Evolutionary conservation across 495 filamentous ascomycete genomes (phyloP).

Genomic region (Xylaria castorea): DNA sequence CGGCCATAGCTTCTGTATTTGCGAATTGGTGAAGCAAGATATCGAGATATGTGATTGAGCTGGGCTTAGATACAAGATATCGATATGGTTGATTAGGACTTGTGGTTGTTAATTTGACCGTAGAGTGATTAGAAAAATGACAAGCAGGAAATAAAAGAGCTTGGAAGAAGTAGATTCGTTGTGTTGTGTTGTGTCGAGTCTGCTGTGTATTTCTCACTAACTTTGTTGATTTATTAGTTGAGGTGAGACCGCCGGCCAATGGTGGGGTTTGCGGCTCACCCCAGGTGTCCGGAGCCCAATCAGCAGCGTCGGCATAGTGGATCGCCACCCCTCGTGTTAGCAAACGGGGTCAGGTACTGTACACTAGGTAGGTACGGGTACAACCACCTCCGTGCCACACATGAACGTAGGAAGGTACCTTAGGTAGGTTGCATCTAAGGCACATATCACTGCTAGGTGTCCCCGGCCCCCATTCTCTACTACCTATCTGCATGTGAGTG

Average conservation of each 20-base stretch:
- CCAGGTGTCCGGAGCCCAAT: constrained; percentile 15
- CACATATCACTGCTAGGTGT: neutral
- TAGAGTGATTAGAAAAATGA: neutral
- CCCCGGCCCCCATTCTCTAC: neutral
- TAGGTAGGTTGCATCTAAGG: neutral
- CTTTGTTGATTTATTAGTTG: neutral
- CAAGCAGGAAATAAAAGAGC: neutral
- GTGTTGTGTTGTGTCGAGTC: neutral
- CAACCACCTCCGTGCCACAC: neutral
- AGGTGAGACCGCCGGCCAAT: constrained; percentile 12
- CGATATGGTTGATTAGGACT: neutral
- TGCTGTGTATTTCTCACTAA: constrained; percentile 8
- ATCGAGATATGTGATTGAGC: neutral
- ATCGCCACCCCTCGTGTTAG: neutral
- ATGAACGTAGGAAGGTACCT: neutral
- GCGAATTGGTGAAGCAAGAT: neutral
- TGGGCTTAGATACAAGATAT: neutral
- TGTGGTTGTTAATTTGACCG: neutral
- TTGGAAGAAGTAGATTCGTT: neutral
- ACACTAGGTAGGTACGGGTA: neutral
- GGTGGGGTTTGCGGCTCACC: constrained; percentile 34
- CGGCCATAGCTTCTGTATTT: constrained; percentile 54
- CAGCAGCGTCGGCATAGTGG: constrained; percentile 19
- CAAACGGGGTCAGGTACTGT: constrained; percentile 8
- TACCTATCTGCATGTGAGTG: neutral